Base-by-base conservation (phyloP, 371 early-diverging fungal species). In the Mucor piriformis region DNA sequence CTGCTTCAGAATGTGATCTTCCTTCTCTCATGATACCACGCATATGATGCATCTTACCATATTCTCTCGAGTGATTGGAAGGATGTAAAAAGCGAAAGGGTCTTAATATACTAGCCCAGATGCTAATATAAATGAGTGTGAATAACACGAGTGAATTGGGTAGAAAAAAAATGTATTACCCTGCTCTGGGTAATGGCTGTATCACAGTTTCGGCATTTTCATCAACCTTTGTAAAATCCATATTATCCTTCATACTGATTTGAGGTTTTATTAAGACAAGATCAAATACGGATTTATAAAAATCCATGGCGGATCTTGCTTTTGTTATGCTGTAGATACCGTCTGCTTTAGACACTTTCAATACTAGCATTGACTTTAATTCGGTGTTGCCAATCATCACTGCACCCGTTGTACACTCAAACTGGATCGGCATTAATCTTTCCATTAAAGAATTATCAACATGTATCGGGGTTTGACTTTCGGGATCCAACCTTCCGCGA, bases 331-430 rank as follows among this genome's bases (percentile, higher is more conserved):
- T 83, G 60, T 86, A 90, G 42, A 77, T 81, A 2, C 93, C 89
- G 43, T 66, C 79, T 0, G 88, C 82, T 29, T 83, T 82, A 13
- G 84, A 77, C 55, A 82, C 86, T 16, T 88, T 76, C 0, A 77
- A 63, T 2, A 89, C 84, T 1, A 91, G 56, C 44, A 92, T 77
- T 0, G 88, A 81, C 4, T 83, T 85, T 10, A 92, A 63, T 56
- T 90, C 87, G 12, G 84, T 79, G 63, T 91, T 91, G 5, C 94
- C 94, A 62, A 92, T 73, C 46, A 89, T 82, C 35, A 91, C 76
- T 3, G 92, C 83, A 2, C 92, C 92, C 12, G 80, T 83, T 18
- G 82, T 81, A 50, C 87, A 85, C 12, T 83, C 88, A 37, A 92
- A 74, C 54, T 91, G 88, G 33, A 92, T 70, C 4, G 92, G 94